Conservation (phyloP, 257 asterid species). For the Thymus quinquecostatus region DNA sequence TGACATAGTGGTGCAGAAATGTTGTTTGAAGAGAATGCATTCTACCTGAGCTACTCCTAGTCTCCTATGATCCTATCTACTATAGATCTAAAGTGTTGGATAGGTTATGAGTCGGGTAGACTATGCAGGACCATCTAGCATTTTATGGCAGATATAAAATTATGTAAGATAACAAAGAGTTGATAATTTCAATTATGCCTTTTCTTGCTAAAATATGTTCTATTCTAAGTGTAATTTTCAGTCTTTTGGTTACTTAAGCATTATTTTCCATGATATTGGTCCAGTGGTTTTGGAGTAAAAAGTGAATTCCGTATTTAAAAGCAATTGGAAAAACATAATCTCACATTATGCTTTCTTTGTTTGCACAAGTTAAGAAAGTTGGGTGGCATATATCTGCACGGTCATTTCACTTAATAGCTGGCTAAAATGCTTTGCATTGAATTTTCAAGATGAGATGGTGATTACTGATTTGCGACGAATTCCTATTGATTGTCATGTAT, state of each 20-base stretch:
- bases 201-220: no score
- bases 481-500: background rate
- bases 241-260: no score
- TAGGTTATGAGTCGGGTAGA: background rate
- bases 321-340: background rate
- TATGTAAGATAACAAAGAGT: background rate
- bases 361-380: background rate
- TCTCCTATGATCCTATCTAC: no score
- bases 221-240: background rate
- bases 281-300: background rate
- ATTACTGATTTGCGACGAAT: background rate
- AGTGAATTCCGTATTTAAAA: background rate
- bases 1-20: background rate
- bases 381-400: background rate
- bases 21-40: background rate
- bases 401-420: background rate
- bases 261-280: background rate
- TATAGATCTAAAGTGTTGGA: background rate
- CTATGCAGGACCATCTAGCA: background rate
- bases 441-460: background rate
- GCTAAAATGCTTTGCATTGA: background rate
- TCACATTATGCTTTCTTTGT: background rate
- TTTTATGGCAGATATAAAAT: background rate
- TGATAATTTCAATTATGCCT: background rate
- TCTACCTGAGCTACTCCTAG: background rate